A percentile compares a stretch with the other conserved stretches of the same genome.
phyloP scores from a whole-genome alignment of 2,329 filamentous ascomycete species.

The Pseudogymnoascus sp. region DNA sequence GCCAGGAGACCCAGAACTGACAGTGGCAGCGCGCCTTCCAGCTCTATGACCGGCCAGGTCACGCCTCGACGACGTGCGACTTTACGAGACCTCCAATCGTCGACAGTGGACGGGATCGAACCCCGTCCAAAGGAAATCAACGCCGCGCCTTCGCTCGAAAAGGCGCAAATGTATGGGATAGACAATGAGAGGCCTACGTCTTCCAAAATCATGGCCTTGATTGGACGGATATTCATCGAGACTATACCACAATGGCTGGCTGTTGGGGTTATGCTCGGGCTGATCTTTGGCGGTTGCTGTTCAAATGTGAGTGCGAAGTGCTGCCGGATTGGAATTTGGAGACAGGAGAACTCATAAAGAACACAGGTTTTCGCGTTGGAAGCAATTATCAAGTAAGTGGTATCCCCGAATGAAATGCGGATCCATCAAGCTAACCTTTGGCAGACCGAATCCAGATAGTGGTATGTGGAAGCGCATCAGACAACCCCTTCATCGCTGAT shows the following conservation, averaged over 20 bases:
- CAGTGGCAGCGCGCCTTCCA: conserved; percentile 30
- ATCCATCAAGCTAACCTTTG: conserved; percentile 17
- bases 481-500: conserved; percentile 18
- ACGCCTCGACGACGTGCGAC: conserved; percentile 40
- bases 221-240: conserved; percentile 49
- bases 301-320: conserved; percentile 63
- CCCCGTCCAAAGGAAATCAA: conserved; percentile 47
- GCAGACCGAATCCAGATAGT: conserved; percentile 74
- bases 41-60: conserved; percentile 38
- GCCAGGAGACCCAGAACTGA: conserved; percentile 32
- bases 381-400: conserved; percentile 80
- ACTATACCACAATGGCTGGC: conserved; percentile 58
- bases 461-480: conserved; percentile 46
- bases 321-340: conserved; percentile 8
- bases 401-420: conserved; percentile 6
- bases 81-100: conserved; percentile 39
- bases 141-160: conserved; percentile 47
- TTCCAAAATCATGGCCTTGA: conserved; percentile 45
- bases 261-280: conserved; percentile 61
- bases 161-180: conserved; percentile 50
- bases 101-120: conserved; percentile 36
- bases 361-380: conserved; percentile 87
- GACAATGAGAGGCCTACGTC: conserved; percentile 46
- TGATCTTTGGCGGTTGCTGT: conserved; percentile 95
- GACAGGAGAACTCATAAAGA: conserved; percentile 26